Base-by-base conservation (phyloP, 108 stramenopile species). In the Licmophora abbreviata region DNA sequence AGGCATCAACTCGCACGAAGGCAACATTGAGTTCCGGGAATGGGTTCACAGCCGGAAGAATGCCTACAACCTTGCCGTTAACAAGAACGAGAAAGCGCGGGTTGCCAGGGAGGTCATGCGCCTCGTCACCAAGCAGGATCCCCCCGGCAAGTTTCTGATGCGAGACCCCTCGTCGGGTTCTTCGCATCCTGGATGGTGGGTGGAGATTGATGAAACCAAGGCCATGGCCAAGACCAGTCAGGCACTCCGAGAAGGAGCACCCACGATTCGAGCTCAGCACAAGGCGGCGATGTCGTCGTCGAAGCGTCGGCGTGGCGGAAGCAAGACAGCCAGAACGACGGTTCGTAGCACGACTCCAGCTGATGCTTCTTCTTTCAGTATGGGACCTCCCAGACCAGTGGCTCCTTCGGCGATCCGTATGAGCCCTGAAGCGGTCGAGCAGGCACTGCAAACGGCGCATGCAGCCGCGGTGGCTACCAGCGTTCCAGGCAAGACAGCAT, bases 201-300 rank as follows among this genome's bases (percentile, higher is more conserved):
- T 81, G 1, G 85, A 86, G 59, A 63, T 86, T 29, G 77, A 79
- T 40, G 71, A 81, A 30, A 42, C 40, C 0, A 80, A 74, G 34
- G 77, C 83, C 30, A 55, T 91, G 59, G 80, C 85, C 6, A 91
- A 91, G 48, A 84, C 75, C 6, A 77, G 73, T 47, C 89, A 91
- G 48, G 84, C 85, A 10, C 47, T 91, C n/a, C 57, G 89, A 44
- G 89, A 91, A 64, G 89, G 85, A 7, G 85, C 85, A 27, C 85
- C 85, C 18, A 65, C 64, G 21, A 83, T 87, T 49, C 73, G 81
- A 44, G 76, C 77, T 3, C 65, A 69, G 0, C 68, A 69, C 29
- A 40, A 60, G 59, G 54, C 25, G n/a, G 29, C 15, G 15, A 26
- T 48, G 8, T 23, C 29, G n/a, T 48, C 50, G 14, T 23, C 15